Base-by-base conservation (phyloP, 2,329 filamentous ascomycete species). In the Colletotrichum sp. region DNA sequence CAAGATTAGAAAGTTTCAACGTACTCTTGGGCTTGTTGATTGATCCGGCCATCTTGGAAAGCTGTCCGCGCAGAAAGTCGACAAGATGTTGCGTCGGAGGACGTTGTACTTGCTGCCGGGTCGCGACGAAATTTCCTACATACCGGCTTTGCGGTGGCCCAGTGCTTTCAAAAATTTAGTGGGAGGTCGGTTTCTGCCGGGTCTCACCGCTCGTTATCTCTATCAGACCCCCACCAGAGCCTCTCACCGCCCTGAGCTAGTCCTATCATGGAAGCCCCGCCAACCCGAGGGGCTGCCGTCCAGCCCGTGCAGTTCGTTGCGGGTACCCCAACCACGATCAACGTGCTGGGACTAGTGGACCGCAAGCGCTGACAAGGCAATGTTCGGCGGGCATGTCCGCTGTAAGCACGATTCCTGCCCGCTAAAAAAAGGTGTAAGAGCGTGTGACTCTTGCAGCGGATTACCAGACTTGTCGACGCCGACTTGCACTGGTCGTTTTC, bases 21-120 rank as follows among this genome's bases (percentile, higher is more conserved):
- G 79, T 79, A 90, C 89, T 90, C 82, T 87, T 89, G 30, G 89
- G 89, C 76, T 90, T 91, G 79, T 86, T 91, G 67, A 91, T 87
- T 81, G 88, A 86, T 76, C 89, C 88, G 71, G 88, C 89, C 89
- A 91, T 91, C 77, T 77, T 83, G 72, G 38, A 18, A 28, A 64
- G 30, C 24, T 52, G 65, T 55, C 60, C 65, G 28, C 61, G 38
- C 34, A 21, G 48, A 58, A n/a, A 65, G 18, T 60, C 64, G n/a
- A 26, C 30, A 36, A 43, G 48, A 28, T 18, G 13, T 38, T 65
- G 15, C 24, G 34, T 58, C 18, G 63, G 64, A 55, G 38, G 63
- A 28, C 38, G 60, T 38, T 16, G 15, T 67, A 21, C 43, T 77
- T 60, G 63, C 57, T 72, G 60, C 67, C 52, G 63, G 63, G 48